Conservation (phyloP, 2,329 filamentous ascomycete genomes). For the Paracamarosporium sp. region DNA sequence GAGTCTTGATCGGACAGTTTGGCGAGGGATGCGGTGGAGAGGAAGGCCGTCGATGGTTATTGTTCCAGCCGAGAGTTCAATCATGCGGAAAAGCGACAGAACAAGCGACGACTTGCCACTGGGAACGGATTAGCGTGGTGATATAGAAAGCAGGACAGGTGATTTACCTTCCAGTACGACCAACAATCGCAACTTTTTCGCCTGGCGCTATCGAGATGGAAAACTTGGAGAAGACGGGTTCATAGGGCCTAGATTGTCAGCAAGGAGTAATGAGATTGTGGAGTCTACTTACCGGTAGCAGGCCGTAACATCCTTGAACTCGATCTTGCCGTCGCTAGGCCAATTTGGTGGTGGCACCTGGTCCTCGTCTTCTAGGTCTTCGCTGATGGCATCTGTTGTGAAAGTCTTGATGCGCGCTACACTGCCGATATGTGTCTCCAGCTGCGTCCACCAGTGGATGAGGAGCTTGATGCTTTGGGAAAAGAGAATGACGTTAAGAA, state of each 20-base stretch:
- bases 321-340: conserved; percentile 52
- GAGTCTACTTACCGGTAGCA: too few species aligned
- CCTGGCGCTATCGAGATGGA: conserved; percentile 56
- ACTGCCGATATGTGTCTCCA: conserved; percentile 66
- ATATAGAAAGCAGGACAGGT: background rate
- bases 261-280: too few species aligned
- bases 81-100: conserved; percentile 56
- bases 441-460: conserved; percentile 61
- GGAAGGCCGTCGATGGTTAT: conserved; percentile 58
- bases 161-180: conserved; percentile 58
- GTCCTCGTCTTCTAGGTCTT: conserved; percentile 61
- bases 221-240: conserved; percentile 54
- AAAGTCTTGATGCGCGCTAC: conserved; percentile 64
- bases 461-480: conserved; percentile 59
- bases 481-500: conserved; percentile 62
- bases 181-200: conserved; percentile 60
- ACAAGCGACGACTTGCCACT: conserved; percentile 62
- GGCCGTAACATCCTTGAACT: conserved; percentile 54
- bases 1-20: conserved; percentile 55
- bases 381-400: conserved; percentile 51
- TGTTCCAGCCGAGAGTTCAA: conserved; percentile 52
- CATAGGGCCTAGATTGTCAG: too few species aligned
- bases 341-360: conserved; percentile 48
- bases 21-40: conserved; percentile 51
- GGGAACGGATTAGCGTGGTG: conserved; percentile 21